Evolutionary conservation across 2,329 filamentous ascomycete species (phyloP).

Genomic region (Cytospora schulzeri): DNA sequence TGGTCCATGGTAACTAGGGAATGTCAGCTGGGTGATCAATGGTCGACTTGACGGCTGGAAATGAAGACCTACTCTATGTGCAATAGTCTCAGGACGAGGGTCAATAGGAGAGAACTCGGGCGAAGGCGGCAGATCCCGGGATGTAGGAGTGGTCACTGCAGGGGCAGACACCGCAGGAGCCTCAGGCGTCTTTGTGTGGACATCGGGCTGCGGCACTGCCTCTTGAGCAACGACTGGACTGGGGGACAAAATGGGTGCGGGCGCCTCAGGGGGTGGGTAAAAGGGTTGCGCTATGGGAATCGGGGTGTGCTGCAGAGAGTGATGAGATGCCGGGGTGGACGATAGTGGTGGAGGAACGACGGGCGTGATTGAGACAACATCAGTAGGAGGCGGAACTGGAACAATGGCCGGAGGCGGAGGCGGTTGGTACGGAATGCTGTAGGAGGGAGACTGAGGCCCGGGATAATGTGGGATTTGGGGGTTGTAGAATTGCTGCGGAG

Average conservation of each 20-base stretch:
- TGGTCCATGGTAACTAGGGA: constrained; percentile 23
- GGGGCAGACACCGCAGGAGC: not conserved
- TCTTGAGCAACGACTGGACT: not conserved
- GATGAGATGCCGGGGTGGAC: constrained; percentile 15
- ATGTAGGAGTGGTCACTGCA: not conserved
- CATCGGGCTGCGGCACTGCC: not conserved
- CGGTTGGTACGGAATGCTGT: constrained; percentile 58
- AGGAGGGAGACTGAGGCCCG: constrained; percentile 45
- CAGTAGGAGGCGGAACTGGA: constrained; percentile 16
- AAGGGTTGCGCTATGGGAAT: constrained; percentile 7
- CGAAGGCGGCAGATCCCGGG: not conserved
- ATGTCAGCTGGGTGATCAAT: not conserved
- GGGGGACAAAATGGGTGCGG: not conserved
- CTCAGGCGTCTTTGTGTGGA: not conserved
- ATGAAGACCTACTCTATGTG: not conserved
- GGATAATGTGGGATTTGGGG: constrained; percentile 56
- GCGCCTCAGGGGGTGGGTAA: not conserved
- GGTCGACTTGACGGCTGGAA: no score
- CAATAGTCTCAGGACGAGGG: not conserved
- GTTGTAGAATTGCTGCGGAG: constrained; percentile 39
- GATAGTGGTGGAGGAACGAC: constrained; percentile 16
- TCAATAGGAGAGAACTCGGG: not conserved
- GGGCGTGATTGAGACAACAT: constrained; percentile 12
- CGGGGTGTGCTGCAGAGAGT: constrained; percentile 3
- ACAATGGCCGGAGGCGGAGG: constrained; percentile 32